Evolutionary conservation across 768 basidiomycete species (phyloP), one percentile per base, ranked within the genome.

Genomic region (Suillus paluster): DNA sequence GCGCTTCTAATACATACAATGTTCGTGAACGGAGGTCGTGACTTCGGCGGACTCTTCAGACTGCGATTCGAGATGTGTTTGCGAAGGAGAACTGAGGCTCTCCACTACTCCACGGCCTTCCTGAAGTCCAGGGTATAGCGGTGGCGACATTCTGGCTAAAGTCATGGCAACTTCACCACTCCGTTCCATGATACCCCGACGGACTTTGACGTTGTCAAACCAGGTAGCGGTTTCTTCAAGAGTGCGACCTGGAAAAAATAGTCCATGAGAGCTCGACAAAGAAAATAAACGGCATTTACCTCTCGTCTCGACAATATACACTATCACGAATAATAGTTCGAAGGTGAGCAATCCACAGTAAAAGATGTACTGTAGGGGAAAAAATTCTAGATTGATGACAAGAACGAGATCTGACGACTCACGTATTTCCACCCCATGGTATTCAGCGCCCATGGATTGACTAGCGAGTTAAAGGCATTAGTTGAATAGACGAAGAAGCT

Each of bases 381-480:
- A 34, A 30, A 3, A 30, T 15, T 15, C 46, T 49, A 23, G 17
- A 33, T 34, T 2, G 8, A 57, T 39, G 25, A 27, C 5, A 41
- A 6, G 25, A 53, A 55, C 33, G 4, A 34, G 25, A 58, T 56
- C 30, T 17, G 17, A 55, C 2, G 44, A 61, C 50, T 63, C 38
- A 72, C 61, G 60, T 86, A 86, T 76, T 80, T 80, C 85, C 85
- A 86, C 8, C 77, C 78, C 12, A 86, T 65, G 0, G 70, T 68
- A 5, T 79, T 74, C 25, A 94, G 75, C 1, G 91, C 92, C 78
- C 87, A 85, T 10, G 92, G 90, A 67, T 93, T 93, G 54, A 91
- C 84, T 57, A 91, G 89, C 68, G 91, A 90, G 67, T 90, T 93
- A 74, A 94, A 89, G 2, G 91, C 89, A 23, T 90, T 78, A 2